Base-by-base conservation (phyloP, 202 grass and related monocot species). In the Elaeis oleifera region DNA sequence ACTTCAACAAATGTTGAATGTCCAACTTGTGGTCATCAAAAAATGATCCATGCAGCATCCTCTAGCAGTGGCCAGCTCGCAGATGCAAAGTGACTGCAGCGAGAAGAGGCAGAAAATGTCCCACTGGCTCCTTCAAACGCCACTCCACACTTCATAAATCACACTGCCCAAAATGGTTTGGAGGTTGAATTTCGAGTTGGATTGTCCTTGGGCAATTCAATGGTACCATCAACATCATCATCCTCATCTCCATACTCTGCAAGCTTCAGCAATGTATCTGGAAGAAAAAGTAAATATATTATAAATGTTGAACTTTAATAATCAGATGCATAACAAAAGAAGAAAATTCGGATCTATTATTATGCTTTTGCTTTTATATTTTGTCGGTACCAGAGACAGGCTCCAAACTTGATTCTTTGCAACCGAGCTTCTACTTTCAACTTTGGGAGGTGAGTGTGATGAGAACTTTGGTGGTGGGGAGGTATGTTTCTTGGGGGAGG, bases 241-340 rank as follows among this genome's bases (percentile, higher is more conserved):
- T 91, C 86, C 1, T 83, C 87, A 24, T 95, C 88, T 63, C 94
- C 88, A 57, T 97, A 97, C 66, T 92, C 85, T 71, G 89, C 82
- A 59, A 97, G 84, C 72, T 89, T 97, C 48, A 92, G 65, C 65
- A 97, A 49, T 54, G 79, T 92, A 74, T 97, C 85, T 89, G 58
- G 9, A 65, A 58, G 9, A 44, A 13, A 56, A 68, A 23, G 19
- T 3, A 56, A 14, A 19, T 51, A 56, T 26, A 44, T 21, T 7
- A 17, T 68, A 9, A 56, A 50, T 27, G 21, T 27, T 51, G 23
- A 31, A 67, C 6, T 17, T 32, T 15, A 16, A 39, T 44, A 44
- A 44, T 14, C 36, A 3, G 2, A 44, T 13, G 9, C 11, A 44
- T 39, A 11, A 11, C 36, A 39, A 3, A 13, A 44, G 36, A 44